phyloP scores from a whole-genome alignment of 805 yeast genomes.

The Candida pini region DNA sequence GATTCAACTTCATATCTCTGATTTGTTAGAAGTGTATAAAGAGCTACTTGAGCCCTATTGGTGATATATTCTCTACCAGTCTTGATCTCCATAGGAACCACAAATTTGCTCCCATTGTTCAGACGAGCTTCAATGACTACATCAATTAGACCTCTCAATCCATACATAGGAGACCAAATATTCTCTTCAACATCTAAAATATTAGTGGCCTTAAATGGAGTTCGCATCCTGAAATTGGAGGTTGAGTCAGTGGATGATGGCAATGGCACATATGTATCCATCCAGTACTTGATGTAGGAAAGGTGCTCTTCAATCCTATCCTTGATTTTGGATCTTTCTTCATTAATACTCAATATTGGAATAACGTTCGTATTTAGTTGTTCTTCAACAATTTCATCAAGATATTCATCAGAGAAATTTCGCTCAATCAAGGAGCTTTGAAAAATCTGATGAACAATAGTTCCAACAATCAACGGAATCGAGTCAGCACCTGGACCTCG shows the following conservation, averaged over 20 bases:
- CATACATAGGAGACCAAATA: constrained; percentile 87
- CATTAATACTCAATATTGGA: constrained; percentile 52
- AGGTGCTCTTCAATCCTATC: constrained; percentile 41
- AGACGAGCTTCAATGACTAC: constrained; percentile 65
- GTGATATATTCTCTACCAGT: constrained; percentile 66
- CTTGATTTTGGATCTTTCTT: constrained; percentile 39
- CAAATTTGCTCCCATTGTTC: constrained; percentile 40
- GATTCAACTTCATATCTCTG: constrained; percentile 75
- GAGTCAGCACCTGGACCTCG: constrained; percentile 59
- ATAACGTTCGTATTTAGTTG: constrained; percentile 21
- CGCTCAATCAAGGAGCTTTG: constrained; percentile 46
- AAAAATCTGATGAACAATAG: constrained; percentile 71
- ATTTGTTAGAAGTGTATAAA: constrained; percentile 71
- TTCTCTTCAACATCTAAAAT: constrained; percentile 84
- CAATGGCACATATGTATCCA: constrained; percentile 33
- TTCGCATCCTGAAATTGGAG: constrained; percentile 13
- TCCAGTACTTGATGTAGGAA: constrained; percentile 50
- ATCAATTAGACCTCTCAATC: constrained; percentile 85
- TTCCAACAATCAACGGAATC: constrained; percentile 72
- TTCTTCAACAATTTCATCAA: constrained; percentile 30
- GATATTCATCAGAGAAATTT: constrained; percentile 32
- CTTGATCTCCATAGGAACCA: constrained; percentile 84
- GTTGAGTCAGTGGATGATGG: constrained; percentile 1
- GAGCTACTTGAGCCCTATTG: constrained; percentile 82
- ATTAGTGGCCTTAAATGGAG: constrained; percentile 49